Evolutionary conservation across 140 eudicot species (phyloP).

Genomic region (Flaveria floridana): DNA sequence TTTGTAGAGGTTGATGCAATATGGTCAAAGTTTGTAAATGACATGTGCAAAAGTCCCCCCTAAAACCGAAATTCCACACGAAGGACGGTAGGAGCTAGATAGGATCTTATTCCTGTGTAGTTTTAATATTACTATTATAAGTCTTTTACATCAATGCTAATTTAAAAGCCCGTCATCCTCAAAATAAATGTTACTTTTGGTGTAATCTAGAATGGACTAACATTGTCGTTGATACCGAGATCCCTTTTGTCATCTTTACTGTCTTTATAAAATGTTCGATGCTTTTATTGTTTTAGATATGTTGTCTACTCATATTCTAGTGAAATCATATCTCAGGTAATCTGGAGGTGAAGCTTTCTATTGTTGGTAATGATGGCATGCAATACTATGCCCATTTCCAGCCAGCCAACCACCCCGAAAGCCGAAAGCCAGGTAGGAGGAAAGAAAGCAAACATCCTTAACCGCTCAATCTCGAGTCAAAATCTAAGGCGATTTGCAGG

Average conservation of each 20-base stretch:
- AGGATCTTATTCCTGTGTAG: slow-evolving; percentile 24
- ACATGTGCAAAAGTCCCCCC: slow-evolving; percentile 15
- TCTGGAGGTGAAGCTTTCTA: slow-evolving; percentile 18
- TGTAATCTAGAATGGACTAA: slow-evolving; percentile 7
- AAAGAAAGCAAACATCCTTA: slow-evolving; percentile 29
- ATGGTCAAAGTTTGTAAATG: slow-evolving; percentile 29
- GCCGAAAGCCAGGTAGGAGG: slow-evolving; percentile 24
- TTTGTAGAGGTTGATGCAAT: neutral
- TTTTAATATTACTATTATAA: slow-evolving; percentile 21
- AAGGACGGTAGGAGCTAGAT: neutral
- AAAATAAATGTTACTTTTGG: slow-evolving; percentile 26
- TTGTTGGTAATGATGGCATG: slow-evolving; percentile 49
- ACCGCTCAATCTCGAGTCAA: slow-evolving; percentile 51
- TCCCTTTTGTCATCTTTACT: slow-evolving; percentile 25
- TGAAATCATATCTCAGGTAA: slow-evolving; percentile 28
- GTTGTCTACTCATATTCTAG: neutral
- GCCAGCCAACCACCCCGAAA: slow-evolving; percentile 33
- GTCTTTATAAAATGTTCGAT: slow-evolving; percentile 34
- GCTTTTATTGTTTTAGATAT: slow-evolving; percentile 22
- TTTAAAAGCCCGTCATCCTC: slow-evolving; percentile 17
- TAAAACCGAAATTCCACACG: neutral
- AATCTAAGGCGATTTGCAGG: slow-evolving; percentile 38
- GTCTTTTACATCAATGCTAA: slow-evolving; percentile 9
- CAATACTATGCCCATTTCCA: slow-evolving; percentile 38
- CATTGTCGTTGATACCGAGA: slow-evolving; percentile 47